These are phyloP conservation scores for Heliocybe sulcata DNA, from an alignment of 1,284 basidiomycete species.

Conservation along the genomic window DNA sequence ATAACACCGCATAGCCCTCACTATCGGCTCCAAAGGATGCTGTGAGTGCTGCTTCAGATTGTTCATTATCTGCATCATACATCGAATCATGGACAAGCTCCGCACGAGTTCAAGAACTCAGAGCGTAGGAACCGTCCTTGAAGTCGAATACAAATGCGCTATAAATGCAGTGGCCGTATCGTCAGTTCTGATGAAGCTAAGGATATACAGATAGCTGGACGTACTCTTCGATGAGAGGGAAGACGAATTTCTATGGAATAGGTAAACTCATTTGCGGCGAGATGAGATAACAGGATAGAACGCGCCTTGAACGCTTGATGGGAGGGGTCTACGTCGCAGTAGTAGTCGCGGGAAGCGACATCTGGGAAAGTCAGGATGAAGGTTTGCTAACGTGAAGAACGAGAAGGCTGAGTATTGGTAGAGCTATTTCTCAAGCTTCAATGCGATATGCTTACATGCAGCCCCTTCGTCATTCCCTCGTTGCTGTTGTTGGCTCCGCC, in stretches of 20 bases:
- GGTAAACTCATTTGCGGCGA: background rate
- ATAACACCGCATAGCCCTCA: too few species aligned
- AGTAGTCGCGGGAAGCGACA: background rate
- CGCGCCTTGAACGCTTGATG: background rate
- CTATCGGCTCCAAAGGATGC: too few species aligned
- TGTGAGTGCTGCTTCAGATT: background rate
- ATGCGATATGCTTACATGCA: background rate
- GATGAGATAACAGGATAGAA: background rate
- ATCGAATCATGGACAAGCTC: background rate
- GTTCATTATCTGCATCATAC: background rate
- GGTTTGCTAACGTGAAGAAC: background rate
- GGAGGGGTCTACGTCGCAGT: background rate
- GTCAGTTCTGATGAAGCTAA: background rate
- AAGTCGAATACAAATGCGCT: constrained; percentile 1
- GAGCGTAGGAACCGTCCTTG: background rate
- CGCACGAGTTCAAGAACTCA: background rate
- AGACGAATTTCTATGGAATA: background rate
- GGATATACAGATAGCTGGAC: background rate
- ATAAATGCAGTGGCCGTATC: background rate
- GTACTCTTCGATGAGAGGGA: constrained; percentile 1
- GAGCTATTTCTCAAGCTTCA: background rate
- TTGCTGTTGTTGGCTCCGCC: background rate
- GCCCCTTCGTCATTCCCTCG: background rate
- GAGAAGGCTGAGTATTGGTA: background rate
- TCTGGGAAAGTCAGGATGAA: background rate